These are phyloP conservation scores for Phytophthora ramorum DNA, from an alignment of 352 stramenopile species.

Conservation along the genomic window DNA sequence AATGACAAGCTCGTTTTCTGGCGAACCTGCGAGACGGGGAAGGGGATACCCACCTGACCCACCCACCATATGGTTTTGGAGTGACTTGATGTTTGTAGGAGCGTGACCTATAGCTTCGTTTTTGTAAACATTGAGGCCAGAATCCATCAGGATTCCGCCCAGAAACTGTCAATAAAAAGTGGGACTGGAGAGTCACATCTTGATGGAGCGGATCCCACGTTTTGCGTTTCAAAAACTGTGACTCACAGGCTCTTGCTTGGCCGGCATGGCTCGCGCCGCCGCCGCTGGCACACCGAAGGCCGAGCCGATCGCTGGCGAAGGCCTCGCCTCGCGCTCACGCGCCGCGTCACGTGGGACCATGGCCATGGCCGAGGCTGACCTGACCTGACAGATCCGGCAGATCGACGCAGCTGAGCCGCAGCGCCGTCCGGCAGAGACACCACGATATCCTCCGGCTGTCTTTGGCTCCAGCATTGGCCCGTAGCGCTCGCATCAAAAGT, in stretches of 20 bases:
- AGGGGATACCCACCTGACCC: constrained; percentile 5
- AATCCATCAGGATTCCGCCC: constrained; percentile 31
- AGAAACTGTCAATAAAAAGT: constrained; percentile 41
- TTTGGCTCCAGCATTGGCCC: too few species aligned
- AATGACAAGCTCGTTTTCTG: neutral
- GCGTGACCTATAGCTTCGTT: neutral
- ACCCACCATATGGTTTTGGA: constrained; percentile 14
- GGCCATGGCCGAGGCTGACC: constrained; percentile 6
- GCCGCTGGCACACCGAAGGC: neutral
- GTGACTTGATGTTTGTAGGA: constrained; percentile 5
- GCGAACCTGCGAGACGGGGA: neutral
- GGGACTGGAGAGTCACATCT: constrained; percentile 18
- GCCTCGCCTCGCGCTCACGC: neutral
- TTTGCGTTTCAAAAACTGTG: constrained; percentile 11
- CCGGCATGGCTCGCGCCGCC: neutral
- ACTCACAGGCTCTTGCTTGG: constrained; percentile 8
- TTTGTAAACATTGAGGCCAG: constrained; percentile 22
- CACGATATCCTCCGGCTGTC: neutral
- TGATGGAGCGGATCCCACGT: constrained; percentile 18
- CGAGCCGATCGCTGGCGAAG: constrained; percentile 3
- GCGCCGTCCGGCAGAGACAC: constrained; percentile 16
- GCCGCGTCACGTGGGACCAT: constrained; percentile 27
- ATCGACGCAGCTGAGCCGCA: constrained; percentile 25
- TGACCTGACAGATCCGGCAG: constrained; percentile 25
- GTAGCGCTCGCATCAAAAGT: neutral